These are phyloP conservation scores for Verticillium albo-atrum DNA, from an alignment of 2,329 filamentous ascomycete genomes.

Conservation along the genomic window DNA sequence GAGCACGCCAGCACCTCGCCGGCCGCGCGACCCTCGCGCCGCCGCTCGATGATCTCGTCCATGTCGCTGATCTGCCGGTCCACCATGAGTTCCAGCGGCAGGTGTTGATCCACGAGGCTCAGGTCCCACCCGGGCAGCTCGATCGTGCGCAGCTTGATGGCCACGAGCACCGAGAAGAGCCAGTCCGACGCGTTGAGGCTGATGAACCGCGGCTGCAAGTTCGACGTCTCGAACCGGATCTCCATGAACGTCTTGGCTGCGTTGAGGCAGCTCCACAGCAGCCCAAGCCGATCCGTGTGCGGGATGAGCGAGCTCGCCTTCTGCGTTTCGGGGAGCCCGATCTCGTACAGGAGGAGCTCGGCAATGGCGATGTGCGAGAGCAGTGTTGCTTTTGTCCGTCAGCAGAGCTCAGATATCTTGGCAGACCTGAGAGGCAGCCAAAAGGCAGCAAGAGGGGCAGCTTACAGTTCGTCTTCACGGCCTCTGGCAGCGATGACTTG, in stretches of 20 bases:
- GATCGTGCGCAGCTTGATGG: conserved; percentile 41
- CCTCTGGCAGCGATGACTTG: conserved; percentile 27
- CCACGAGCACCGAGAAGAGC: conserved; percentile 40
- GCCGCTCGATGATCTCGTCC: conserved; percentile 16
- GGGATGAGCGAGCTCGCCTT: conserved; percentile 22
- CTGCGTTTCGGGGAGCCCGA: conserved; percentile 34
- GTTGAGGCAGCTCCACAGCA: conserved; percentile 40
- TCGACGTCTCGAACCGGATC: conserved; percentile 23
- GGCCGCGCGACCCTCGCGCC: conserved; percentile 9
- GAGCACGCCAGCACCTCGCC: conserved; percentile 4
- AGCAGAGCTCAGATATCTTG: neutral
- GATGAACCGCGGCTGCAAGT: conserved; percentile 29
- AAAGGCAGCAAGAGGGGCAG: neutral
- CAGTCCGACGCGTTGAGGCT: conserved; percentile 42
- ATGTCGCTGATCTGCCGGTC: conserved; percentile 24
- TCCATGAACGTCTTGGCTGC: conserved; percentile 35
- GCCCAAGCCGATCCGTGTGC: conserved; percentile 33
- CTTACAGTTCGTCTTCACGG: conserved; percentile 29
- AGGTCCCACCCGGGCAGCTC: conserved; percentile 42
- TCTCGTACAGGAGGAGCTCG: conserved; percentile 42
- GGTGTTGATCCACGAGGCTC: conserved; percentile 26
- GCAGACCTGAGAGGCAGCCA: no score
- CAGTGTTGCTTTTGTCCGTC: conserved; percentile 26
- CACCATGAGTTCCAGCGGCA: conserved; percentile 26
- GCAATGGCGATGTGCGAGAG: conserved; percentile 37